Percentiles rank a stretch among this genome's conserved stretches.
Conservation (phyloP, 345 rosid species). For the rapeseed (Brassica napus) region Da-Ae NC_063443.1:17976001-17976500, state of each 20-base stretch:
- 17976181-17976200: conserved; percentile 72
- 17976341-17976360: conserved; percentile 72
- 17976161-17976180: conserved; percentile 74
- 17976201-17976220: conserved; percentile 71
- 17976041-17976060: conserved; percentile 81
- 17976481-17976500: conserved; percentile 77
- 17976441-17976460: conserved; percentile 74
- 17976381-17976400: conserved; percentile 63
- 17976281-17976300: conserved; percentile 60
- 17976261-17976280: conserved; percentile 80
- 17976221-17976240: conserved; percentile 64
- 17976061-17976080: conserved; percentile 61
- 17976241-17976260: conserved; percentile 63
- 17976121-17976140: conserved; percentile 59
- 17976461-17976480: conserved; percentile 85
- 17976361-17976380: conserved; percentile 62
- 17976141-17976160: conserved; percentile 70
- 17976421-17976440: conserved; percentile 54
- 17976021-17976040: conserved; percentile 67
- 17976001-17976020: conserved; percentile 55
- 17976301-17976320: conserved; percentile 68
- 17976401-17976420: conserved; percentile 71
- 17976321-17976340: conserved; percentile 78
- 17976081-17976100: conserved; percentile 67
- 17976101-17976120: conserved; percentile 85